Conservation (phyloP, 176 grass and related monocot species). For the Eragrostis nindensis region DNA sequence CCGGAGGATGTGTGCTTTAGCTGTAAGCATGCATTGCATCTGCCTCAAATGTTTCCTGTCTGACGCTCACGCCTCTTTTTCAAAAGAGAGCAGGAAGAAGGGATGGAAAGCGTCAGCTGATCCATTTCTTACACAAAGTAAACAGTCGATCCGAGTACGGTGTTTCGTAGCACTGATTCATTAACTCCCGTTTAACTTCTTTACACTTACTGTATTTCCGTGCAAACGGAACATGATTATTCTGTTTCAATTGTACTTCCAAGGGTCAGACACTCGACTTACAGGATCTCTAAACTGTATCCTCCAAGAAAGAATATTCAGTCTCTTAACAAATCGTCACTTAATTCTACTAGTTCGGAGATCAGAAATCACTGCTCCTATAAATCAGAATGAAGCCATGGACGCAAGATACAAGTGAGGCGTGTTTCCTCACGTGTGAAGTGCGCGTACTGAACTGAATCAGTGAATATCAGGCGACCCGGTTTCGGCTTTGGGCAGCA, state of each 20-base stretch:
- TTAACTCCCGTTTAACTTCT: not conserved
- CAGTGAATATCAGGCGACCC: no score
- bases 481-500: no score
- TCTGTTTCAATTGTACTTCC: not conserved
- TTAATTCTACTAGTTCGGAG: no score
- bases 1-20: constrained; percentile 17
- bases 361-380: not conserved
- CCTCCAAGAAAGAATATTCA: no score
- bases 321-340: not conserved
- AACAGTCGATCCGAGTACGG: not conserved
- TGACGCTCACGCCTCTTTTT: not conserved
- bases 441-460: no score
- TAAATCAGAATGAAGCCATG: not conserved
- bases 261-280: no score
- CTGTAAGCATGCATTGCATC: constrained; percentile 35
- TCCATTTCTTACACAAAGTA: not conserved
- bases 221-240: not conserved
- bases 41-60: not conserved
- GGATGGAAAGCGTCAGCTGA: not conserved
- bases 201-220: not conserved
- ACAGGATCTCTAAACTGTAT: no score
- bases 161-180: not conserved
- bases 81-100: not conserved
- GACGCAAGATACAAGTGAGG: not conserved
- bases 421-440: no score